Evolutionary conservation across 2,329 filamentous ascomycete genomes (phyloP), one percentile per base, ranked within the genome.

Genomic region (Trichophyton verrucosum): DNA sequence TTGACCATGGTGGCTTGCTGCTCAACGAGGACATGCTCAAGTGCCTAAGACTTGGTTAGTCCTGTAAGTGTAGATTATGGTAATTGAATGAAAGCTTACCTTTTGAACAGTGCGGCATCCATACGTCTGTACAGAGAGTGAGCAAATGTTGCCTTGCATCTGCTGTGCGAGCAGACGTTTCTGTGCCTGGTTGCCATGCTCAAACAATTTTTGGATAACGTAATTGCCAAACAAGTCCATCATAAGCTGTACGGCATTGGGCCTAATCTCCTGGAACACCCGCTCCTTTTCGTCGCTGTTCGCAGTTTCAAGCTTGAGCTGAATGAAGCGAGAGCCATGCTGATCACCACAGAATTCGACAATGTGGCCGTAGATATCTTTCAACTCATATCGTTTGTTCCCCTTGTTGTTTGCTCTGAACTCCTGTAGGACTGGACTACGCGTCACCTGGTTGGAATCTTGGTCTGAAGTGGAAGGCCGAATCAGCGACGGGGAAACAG

Each of bases 171-270:
- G 75, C 1, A 88, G 81, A 73, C 87, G 91, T 78, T 99, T 99
- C 76, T 99, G 94, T 0, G 86, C 82, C 73, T 96, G 91, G 66
- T 90, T 95, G 44, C 94, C 92, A 72, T 97, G 90, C 72, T 97
- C 92, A 64, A 97, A 96, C 71, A 97, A 86, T 72, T 96, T 97
- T 70, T 99, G 94, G 44, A 97, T 91, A 40, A 99, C 94, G 70
- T 97, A 99, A 73, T 99, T 99, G 60, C 94, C 94, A 70, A 96
- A 99, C 0, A 97, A 87, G 72, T 97, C 94, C 53, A 87, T 92
- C 90, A 96, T 96, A 56, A 99, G 78, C 69, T 92, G 90, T 33
- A 95, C 74, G 1, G 87, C 85, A 66, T 99, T 94, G 0, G 85
- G 83, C 67, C 88, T 82, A 53, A 99, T 90, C 73, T 97, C 94